Evolutionary conservation across 2,329 filamentous ascomycete genomes (phyloP).

Genomic region (Cladorrhinum sp.): DNA sequence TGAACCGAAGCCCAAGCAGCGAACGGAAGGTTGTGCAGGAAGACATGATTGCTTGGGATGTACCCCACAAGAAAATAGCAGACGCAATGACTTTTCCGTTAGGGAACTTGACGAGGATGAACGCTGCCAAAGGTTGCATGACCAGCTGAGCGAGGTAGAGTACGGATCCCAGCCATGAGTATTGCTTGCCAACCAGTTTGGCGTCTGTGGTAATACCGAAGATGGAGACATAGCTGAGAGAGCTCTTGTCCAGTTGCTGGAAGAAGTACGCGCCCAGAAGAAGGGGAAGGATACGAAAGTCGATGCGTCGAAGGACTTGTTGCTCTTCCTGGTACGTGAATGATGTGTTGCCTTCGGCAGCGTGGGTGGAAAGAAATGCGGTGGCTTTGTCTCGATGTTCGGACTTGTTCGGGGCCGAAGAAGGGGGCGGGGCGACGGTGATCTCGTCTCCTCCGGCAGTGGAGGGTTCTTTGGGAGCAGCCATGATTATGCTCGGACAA

Average conservation of each 20-base stretch:
- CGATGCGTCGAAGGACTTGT: conserved; percentile 45
- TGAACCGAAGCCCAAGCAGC: conserved; percentile 43
- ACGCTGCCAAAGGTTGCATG: conserved; percentile 54
- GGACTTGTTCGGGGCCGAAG: not conserved
- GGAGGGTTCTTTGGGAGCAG: not conserved
- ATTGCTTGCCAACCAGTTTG: conserved; percentile 44
- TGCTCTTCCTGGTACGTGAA: conserved; percentile 51
- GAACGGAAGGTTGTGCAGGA: conserved; percentile 47
- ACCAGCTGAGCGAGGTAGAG: conserved; percentile 59
- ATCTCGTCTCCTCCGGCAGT: conserved; percentile 22
- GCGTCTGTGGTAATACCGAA: conserved; percentile 49
- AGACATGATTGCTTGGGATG: conserved; percentile 48
- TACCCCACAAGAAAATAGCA: conserved; percentile 55
- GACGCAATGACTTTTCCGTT: conserved; percentile 51
- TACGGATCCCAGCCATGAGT: conserved; percentile 60
- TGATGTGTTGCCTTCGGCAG: conserved; percentile 31
- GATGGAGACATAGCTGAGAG: conserved; percentile 45
- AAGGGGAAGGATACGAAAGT: conserved; percentile 48
- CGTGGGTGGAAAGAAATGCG: conserved; percentile 42
- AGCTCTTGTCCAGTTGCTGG: conserved; percentile 53
- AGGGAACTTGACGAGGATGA: conserved; percentile 51
- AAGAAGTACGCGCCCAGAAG: conserved; percentile 57
- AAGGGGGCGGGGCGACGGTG: conserved; percentile 15
- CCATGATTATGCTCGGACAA: not conserved
- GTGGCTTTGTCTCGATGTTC: conserved; percentile 41